Evolutionary conservation across 208 protist species (phyloP).

Genomic region (Acanthamoeba polyphaga): DNA sequence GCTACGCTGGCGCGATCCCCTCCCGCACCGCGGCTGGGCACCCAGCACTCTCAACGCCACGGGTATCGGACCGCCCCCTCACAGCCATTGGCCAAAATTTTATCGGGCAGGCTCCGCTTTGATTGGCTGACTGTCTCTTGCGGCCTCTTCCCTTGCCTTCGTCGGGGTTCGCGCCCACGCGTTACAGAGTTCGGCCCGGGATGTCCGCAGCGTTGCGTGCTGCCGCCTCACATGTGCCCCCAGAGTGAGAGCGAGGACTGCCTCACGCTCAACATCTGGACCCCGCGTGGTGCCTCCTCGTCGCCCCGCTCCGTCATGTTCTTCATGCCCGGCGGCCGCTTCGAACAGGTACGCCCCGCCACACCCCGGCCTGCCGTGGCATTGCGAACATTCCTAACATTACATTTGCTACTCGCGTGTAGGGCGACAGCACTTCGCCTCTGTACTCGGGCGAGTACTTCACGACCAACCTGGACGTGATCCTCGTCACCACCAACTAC

Average conservation of each 20-base stretch:
- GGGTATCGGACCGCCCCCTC: neutral
- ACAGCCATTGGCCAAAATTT: neutral
- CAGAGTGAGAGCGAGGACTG: slow-evolving; percentile 32
- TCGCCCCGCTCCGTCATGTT: slow-evolving; percentile 13
- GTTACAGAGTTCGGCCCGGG: neutral
- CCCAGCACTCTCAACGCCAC: slow-evolving; percentile 3
- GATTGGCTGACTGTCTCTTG: neutral
- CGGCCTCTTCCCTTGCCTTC: neutral
- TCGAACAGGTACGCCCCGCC: neutral
- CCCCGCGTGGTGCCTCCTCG: neutral
- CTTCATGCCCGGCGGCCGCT: slow-evolving; percentile 25
- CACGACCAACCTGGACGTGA: slow-evolving; percentile 8
- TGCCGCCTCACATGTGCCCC: slow-evolving; percentile 15
- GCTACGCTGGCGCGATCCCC: slow-evolving; percentile 20
- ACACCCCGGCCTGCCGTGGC: no score
- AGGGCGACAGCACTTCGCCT: slow-evolving; percentile 12
- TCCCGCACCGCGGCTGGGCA: neutral
- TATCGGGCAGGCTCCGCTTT: neutral
- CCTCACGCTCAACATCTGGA: slow-evolving; percentile 57
- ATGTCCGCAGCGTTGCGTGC: slow-evolving; percentile 11
- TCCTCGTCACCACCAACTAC: slow-evolving; percentile 76
- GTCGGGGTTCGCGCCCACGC: neutral
- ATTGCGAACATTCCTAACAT: no score
- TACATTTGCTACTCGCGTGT: neutral
- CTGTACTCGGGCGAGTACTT: slow-evolving; percentile 17